phyloP scores from a whole-genome alignment of 495 filamentous ascomycete genomes.

The Xylaria palmicola region DNA sequence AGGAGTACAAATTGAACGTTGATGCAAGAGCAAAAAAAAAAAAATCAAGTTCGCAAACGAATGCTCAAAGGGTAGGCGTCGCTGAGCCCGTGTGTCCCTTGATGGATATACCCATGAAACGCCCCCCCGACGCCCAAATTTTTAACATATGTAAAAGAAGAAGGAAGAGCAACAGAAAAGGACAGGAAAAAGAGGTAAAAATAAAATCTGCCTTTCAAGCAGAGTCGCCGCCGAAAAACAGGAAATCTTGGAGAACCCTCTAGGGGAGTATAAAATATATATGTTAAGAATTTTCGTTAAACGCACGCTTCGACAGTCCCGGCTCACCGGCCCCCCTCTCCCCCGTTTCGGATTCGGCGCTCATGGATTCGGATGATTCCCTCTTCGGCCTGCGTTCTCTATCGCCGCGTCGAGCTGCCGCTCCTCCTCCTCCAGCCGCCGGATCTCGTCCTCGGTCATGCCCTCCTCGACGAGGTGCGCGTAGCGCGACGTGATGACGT shows the following conservation, averaged over 20 bases:
- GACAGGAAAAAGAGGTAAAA: too few relatives aligned
- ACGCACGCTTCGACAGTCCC: too few relatives aligned
- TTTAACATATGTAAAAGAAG: neutral
- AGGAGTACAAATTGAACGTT: too few relatives aligned
- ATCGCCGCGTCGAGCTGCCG: slow-evolving; percentile 49
- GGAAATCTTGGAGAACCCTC: too few relatives aligned
- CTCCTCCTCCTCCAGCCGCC: slow-evolving; percentile 50
- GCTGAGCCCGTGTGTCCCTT: neutral
- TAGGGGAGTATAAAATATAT: neutral
- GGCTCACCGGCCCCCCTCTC: neutral
- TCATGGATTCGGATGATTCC: neutral
- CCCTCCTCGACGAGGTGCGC: slow-evolving; percentile 51
- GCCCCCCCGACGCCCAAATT: neutral
- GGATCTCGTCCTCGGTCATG: slow-evolving; percentile 50
- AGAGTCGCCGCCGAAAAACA: too few relatives aligned
- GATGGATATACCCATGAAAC: slow-evolving; percentile 8
- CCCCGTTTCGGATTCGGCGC: neutral
- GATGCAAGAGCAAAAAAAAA: too few relatives aligned
- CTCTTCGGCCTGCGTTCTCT: slow-evolving; percentile 35
- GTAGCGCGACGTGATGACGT: slow-evolving; percentile 29
- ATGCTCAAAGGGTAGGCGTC: slow-evolving; percentile 1
- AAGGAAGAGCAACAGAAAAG: too few relatives aligned
- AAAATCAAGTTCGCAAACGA: neutral
- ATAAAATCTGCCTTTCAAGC: too few relatives aligned
- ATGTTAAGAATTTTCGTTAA: too few relatives aligned